Evolutionary conservation across 768 basidiomycete species (phyloP).

Genomic region (Collybiopsis luxurians): DNA sequence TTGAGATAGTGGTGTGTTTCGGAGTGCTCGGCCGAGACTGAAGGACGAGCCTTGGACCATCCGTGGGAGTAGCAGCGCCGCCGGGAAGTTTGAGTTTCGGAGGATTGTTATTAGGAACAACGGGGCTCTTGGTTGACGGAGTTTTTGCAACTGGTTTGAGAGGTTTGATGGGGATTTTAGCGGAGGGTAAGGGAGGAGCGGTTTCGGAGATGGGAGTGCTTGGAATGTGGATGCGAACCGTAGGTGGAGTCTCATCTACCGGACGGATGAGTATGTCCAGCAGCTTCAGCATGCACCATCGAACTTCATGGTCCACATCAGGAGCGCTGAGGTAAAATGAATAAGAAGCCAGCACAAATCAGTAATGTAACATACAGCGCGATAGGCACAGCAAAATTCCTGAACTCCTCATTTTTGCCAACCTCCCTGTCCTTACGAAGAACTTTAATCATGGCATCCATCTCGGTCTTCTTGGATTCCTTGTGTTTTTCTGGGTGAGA

Average conservation of each 20-base stretch:
- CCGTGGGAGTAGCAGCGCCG: slow-evolving; percentile 13
- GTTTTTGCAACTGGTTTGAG: slow-evolving; percentile 19
- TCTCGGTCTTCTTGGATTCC: slow-evolving; percentile 78
- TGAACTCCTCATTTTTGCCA: slow-evolving; percentile 72
- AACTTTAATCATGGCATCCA: slow-evolving; percentile 82
- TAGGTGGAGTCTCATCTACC: slow-evolving; percentile 79
- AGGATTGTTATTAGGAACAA: slow-evolving; percentile 37
- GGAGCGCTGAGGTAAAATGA: slow-evolving; percentile 47
- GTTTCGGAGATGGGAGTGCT: slow-evolving; percentile 67
- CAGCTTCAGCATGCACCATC: slow-evolving; percentile 88
- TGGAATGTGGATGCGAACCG: slow-evolving; percentile 79
- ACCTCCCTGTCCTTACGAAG: slow-evolving; percentile 86
- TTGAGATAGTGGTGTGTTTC: slow-evolving; percentile 6
- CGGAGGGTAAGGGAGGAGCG: slow-evolving; percentile 51
- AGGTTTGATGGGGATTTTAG: slow-evolving; percentile 50
- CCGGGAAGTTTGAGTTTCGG: slow-evolving; percentile 62
- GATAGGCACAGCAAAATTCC: slow-evolving; percentile 80
- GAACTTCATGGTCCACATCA: slow-evolving; percentile 82
- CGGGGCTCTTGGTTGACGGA: slow-evolving; percentile 29
- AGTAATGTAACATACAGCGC: slow-evolving; percentile 55
- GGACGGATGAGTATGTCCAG: slow-evolving; percentile 87
- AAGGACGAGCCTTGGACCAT: slow-evolving; percentile 4
- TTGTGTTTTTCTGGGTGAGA: slow-evolving; percentile 64
- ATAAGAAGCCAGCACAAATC: background rate
- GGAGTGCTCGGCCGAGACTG: slow-evolving; percentile 18